Base-by-base conservation (phyloP, 1,284 basidiomycete species). In the Trichosporon coremiiforme region DNA sequence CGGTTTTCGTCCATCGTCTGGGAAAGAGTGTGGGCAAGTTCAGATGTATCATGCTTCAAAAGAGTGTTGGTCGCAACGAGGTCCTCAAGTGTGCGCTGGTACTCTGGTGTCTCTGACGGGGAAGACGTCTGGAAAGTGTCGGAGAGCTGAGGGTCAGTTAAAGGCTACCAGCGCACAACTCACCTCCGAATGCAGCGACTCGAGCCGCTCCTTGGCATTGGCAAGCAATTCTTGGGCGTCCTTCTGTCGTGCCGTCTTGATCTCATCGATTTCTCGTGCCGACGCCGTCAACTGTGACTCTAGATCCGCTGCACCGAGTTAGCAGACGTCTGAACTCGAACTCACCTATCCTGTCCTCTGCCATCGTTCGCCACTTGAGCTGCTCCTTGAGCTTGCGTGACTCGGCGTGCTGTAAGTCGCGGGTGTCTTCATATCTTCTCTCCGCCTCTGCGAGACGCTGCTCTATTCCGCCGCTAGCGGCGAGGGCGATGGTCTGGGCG, bases 1-100 rank as follows among this genome's bases (percentile, higher is more conserved):
- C 89, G 87, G 7, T 90, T 80, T 73, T 94, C 91, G 76, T 94
- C 92, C n/a, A 92, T 87, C 0, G 91, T 87, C 65, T 92, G 90
- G 2, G 87, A 81, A 6, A 95, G 85, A 15, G 93, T 82, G 67
- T 87, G 87, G 70, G 91, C 89, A 47, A 95, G 83, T 78, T 95
- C 92, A 4, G 87, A 86, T 69, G 92, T 92, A 76, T 94, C 92
- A 36, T 88, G 88, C 81, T 92, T 92, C 70, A 95, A 83, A 33
- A 86, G 86, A 74, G 94, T 91, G 76, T 94, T 95, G 77, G 93
- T 90, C 35, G 89, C 88, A 9, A 94, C 92, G 15, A 95, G 85
- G 13, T 90, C 89, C 79, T 94, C 91, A 8, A 95, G 85, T 6
- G 93, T 88, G 69, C 87, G 86, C 38, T 82, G 80, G 57, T 83